Conservation (phyloP, 2,329 filamentous ascomycete genomes). For the Paramyrothecium sp. region DNA sequence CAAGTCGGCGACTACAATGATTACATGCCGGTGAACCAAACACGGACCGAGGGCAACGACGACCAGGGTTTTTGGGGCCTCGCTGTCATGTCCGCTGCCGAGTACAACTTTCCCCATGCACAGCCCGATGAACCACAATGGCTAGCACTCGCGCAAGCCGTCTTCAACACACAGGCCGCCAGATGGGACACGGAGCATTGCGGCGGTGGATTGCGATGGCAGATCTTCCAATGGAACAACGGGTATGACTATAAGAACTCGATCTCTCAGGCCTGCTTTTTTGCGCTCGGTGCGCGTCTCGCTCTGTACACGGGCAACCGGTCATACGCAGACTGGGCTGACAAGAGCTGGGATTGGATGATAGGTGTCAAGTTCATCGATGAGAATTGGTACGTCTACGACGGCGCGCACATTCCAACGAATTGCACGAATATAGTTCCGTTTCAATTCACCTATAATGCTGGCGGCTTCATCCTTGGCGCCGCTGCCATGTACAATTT, state of each 20-base stretch:
- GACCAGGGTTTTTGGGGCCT: conserved; percentile 76
- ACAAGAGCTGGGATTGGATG: conserved; percentile 71
- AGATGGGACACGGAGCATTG: conserved; percentile 72
- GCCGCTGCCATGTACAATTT: conserved; percentile 70
- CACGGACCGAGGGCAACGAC: conserved; percentile 68
- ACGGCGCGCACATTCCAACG: conserved; percentile 55
- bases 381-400: conserved; percentile 58
- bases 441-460: conserved; percentile 70
- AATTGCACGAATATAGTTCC: conserved; percentile 59
- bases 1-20: conserved; percentile 72
- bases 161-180: conserved; percentile 75
- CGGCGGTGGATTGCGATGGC: conserved; percentile 77
- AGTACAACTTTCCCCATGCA: conserved; percentile 65
- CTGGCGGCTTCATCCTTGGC: conserved; percentile 64
- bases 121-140: conserved; percentile 57
- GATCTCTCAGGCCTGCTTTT: conserved; percentile 62
- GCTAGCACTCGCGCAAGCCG: conserved; percentile 72
- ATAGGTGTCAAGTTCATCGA: conserved; percentile 55
- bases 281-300: conserved; percentile 64
- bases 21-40: conserved; percentile 77
- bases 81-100: conserved; percentile 68
- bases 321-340: conserved; percentile 77
- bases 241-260: conserved; percentile 78
- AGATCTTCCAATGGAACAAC: conserved; percentile 79
- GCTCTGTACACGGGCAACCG: conserved; percentile 75